These are phyloP conservation scores for Avena eriantha DNA, from an alignment of 176 grass and related monocot genomes.

Conservation along the genomic window DNA sequence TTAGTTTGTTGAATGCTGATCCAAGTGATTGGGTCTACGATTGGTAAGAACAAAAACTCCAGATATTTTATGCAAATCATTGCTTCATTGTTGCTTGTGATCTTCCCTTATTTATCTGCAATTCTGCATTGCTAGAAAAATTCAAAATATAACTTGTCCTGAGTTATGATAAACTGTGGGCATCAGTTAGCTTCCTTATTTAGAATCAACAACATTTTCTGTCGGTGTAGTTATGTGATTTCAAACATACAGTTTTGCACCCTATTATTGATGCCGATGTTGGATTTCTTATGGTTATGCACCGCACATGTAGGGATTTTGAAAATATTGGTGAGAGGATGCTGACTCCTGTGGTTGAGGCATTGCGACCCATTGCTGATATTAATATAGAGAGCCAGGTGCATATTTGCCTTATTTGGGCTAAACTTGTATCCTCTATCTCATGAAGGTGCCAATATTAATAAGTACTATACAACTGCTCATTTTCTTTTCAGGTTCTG, in stretches of 20 bases:
- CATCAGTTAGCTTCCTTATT: constrained; percentile 28
- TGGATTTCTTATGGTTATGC: constrained; percentile 28
- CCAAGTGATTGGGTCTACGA: constrained; percentile 82
- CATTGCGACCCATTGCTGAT: constrained; percentile 76
- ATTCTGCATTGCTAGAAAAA: constrained; percentile 3
- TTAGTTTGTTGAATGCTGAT: constrained; percentile 92
- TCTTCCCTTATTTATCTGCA: background rate
- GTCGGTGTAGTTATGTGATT: constrained; percentile 13
- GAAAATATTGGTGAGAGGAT: constrained; percentile 75
- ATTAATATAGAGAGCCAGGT: constrained; percentile 98
- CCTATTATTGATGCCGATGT: constrained; percentile 8
- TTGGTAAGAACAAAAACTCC: constrained; percentile 62
- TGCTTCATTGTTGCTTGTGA: background rate
- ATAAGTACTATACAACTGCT: constrained; percentile 5
- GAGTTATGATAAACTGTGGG: background rate
- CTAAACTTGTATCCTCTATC: constrained; percentile 20
- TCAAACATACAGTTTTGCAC: background rate
- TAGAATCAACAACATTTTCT: constrained; percentile 14
- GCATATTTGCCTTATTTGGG: constrained; percentile 38
- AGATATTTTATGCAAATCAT: background rate
- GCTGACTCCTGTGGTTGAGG: constrained; percentile 77
- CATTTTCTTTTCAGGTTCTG: constrained; percentile 65
- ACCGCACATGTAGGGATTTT: constrained; percentile 74
- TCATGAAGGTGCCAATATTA: constrained; percentile 9
- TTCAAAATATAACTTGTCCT: background rate